phyloP scores from a whole-genome alignment of 169 alveolate species.

The Perkinsus chesapeaki region DNA sequence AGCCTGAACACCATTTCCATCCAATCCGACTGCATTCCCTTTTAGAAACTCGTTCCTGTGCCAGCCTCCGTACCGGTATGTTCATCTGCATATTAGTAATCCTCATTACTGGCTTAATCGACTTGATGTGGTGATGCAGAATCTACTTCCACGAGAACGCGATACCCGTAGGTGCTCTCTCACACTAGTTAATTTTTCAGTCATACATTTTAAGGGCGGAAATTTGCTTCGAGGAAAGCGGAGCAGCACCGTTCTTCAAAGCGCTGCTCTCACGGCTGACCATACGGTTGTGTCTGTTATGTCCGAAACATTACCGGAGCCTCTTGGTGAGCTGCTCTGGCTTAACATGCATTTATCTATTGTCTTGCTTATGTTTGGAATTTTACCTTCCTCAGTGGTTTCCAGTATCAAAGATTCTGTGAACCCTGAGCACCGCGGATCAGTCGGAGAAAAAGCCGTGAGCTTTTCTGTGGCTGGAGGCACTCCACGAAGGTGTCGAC shows the following conservation, averaged over 20 bases:
- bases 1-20: too few species aligned
- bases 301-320: not conserved
- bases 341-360: too few species aligned
- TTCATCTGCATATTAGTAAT: too few species aligned
- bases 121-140: not conserved
- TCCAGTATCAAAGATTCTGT: too few species aligned
- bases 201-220: not conserved
- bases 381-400: too few species aligned
- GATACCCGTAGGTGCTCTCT: not conserved
- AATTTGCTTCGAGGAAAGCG: not conserved
- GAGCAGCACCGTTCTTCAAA: not conserved
- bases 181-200: not conserved
- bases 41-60: too few species aligned
- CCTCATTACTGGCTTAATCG: not conserved
- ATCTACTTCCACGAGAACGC: not conserved
- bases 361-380: too few species aligned
- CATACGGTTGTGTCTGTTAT: not conserved
- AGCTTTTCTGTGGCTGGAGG: too few species aligned
- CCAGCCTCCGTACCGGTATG: not conserved
- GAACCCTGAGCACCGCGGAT: too few species aligned
- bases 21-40: too few species aligned
- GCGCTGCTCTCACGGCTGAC: not conserved
- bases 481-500: too few species aligned
- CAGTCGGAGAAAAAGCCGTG: too few species aligned
- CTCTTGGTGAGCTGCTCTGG: not conserved